These are phyloP conservation scores for Nicotiana attenuata DNA, from an alignment of 257 asterid genomes.

Conservation along the genomic window DNA sequence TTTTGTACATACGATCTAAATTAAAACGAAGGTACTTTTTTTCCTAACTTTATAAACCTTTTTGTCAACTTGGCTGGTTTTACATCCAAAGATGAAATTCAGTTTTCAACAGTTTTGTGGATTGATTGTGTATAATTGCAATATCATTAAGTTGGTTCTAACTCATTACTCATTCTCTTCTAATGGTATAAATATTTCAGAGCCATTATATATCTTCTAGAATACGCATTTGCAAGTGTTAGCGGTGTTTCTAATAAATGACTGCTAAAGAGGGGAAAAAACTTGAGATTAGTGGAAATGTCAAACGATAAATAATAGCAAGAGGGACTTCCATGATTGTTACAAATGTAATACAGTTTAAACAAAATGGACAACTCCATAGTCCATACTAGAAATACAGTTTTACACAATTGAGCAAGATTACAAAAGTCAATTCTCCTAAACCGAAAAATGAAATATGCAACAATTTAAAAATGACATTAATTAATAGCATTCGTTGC, in stretches of 20 bases:
- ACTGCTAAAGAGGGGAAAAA: background rate
- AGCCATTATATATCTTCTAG: no score
- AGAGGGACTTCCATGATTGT: background rate
- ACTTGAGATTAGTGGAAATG: background rate
- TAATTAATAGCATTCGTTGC: background rate
- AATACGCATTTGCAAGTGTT: background rate
- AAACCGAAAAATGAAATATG: background rate
- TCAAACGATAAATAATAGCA: background rate
- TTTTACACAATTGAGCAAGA: background rate
- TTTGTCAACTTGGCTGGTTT: background rate
- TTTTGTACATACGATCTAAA: no score
- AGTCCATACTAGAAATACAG: background rate
- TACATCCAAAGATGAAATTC: background rate
- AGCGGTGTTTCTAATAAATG: background rate
- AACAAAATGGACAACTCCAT: background rate
- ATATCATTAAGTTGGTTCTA: background rate
- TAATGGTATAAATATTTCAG: no score
- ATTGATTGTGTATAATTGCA: background rate
- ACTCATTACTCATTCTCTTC: no score
- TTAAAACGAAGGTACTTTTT: background rate
- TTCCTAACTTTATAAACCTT: background rate
- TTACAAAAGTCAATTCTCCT: background rate
- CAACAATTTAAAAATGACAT: background rate
- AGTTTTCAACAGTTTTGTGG: no score
- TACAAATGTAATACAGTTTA: background rate